These are phyloP conservation scores for Glycine soja DNA, from an alignment of 306 rosid genomes.

Conservation along the genomic window DNA sequence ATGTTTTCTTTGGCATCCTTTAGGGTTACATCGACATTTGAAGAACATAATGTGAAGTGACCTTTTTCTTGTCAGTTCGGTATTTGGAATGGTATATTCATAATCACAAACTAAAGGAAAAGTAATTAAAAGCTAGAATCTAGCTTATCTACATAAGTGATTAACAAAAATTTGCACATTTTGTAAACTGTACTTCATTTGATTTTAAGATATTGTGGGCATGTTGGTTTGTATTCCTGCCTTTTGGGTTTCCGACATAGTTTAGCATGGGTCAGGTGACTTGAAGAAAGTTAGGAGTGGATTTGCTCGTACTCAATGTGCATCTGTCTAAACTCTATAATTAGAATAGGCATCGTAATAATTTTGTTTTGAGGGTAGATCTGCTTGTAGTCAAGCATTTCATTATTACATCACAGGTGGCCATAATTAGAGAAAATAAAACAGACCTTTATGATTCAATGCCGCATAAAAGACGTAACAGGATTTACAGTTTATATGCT, in stretches of 20 bases:
- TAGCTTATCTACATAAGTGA: background rate
- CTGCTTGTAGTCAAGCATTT: constrained; percentile 2
- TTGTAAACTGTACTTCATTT: background rate
- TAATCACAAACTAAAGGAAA: too few species aligned
- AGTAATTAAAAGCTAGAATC: too few species aligned
- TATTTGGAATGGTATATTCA: background rate
- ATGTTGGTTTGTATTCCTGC: background rate
- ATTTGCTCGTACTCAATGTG: background rate
- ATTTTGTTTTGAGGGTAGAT: constrained; percentile 37
- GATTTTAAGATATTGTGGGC: background rate
- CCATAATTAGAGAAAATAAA: constrained; percentile 9
- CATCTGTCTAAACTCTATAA: background rate
- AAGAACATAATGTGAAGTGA: background rate
- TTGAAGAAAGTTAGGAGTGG: background rate
- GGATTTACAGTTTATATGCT: constrained; percentile 13
- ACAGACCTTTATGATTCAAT: constrained; percentile 2
- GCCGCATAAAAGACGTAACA: background rate
- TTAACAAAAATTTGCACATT: background rate
- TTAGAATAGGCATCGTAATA: background rate
- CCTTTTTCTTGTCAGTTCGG: background rate
- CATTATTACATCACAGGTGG: background rate
- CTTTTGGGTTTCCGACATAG: background rate
- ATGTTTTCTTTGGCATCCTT: constrained; percentile 11
- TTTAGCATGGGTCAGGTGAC: background rate
- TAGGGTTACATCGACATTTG: constrained; percentile 10